Evolutionary conservation across 2,329 filamentous ascomycete species (phyloP), one percentile per base, ranked within the genome.

Genomic region (Lasiodiplodia citricola): DNA sequence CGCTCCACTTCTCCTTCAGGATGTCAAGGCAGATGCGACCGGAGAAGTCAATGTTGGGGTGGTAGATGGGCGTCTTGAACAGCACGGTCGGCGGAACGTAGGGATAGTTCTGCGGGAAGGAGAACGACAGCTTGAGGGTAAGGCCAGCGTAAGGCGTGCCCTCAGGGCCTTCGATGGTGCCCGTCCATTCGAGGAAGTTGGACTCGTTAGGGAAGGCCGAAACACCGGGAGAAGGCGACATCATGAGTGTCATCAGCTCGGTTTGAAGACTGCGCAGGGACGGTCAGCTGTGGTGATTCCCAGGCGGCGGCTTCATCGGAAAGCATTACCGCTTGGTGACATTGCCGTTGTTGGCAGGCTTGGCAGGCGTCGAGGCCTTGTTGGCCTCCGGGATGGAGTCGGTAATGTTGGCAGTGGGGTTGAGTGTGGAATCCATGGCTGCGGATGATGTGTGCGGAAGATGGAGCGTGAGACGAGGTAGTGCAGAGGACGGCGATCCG

Each of bases 1-100:
- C 94, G 70, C 94, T 97, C 96, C 96, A 99, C 84, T 97, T 97
- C 81, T 98, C 96, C 87, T 97, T 98, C 72, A 99, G 86, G 74
- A 99, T 99, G 78, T 99, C 96, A 70, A 99, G 87, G 80, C 96
- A 99, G 81, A 99, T 99, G 68, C 96, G 89, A 51, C 96, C 96
- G 3, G 92, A 94, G 84, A 99, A 97, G 83, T 99, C 96, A 74
- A 99, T 93, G 76, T 99, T 99, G 66, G 96, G 96, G 81, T 99
- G 96, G 86, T 98, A 99, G 82, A 99, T 97, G 47, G 96, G 96
- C 7, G 96, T 99, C 85, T 94, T 97, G 89, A 97, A 99, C 70
- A 97, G 87, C 21, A 99, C 96, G 2, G 91, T 93, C 0, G 96
- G 96, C 25, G 96, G 89, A 1, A 91, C 88, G 80, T 97, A 97